These are phyloP conservation scores for Trametes sanguinea DNA, from an alignment of 768 basidiomycete genomes.

Conservation along the genomic window DNA sequence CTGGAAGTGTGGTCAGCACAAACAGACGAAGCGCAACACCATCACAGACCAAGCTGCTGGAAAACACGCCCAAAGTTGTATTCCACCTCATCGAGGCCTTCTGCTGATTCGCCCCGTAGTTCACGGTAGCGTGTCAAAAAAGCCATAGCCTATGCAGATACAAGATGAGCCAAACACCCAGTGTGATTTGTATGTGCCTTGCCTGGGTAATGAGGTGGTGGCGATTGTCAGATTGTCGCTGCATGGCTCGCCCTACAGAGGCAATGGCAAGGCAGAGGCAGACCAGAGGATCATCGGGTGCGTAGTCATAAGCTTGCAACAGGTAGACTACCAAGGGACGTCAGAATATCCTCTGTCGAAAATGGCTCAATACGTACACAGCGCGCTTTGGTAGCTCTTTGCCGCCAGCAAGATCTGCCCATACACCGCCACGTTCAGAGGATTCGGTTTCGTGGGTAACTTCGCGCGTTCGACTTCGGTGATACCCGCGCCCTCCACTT, in stretches of 20 bases:
- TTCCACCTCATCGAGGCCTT: conserved; percentile 73
- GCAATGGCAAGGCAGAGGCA: conserved; percentile 82
- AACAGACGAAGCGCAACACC: background rate
- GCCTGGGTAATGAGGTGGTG: conserved; percentile 86
- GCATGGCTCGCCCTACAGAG: conserved; percentile 88
- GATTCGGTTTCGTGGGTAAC: conserved; percentile 70
- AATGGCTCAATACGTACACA: conserved; percentile 60
- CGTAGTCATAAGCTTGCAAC: conserved; percentile 84
- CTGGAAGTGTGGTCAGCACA: conserved; percentile 40
- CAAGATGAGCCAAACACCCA: no score
- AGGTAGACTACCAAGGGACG: conserved; percentile 66
- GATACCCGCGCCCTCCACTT: conserved; percentile 19
- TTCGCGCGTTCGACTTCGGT: conserved; percentile 33
- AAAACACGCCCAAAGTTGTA: conserved; percentile 92
- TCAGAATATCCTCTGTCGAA: background rate
- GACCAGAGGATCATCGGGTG: conserved; percentile 80
- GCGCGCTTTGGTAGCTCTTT: conserved; percentile 87
- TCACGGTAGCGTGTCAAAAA: conserved; percentile 82
- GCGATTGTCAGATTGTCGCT: conserved; percentile 91
- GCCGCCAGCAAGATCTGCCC: conserved; percentile 83
- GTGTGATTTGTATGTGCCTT: background rate
- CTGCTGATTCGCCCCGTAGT: conserved; percentile 48
- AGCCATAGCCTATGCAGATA: conserved; percentile 63
- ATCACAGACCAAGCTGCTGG: conserved; percentile 77
- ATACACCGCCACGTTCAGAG: conserved; percentile 71